A percentile compares a stretch with the other conserved stretches of the same genome.
Evolutionary conservation across 2,329 filamentous ascomycete species (phyloP).

Genomic region (Teratosphaeria nubilosa): DNA sequence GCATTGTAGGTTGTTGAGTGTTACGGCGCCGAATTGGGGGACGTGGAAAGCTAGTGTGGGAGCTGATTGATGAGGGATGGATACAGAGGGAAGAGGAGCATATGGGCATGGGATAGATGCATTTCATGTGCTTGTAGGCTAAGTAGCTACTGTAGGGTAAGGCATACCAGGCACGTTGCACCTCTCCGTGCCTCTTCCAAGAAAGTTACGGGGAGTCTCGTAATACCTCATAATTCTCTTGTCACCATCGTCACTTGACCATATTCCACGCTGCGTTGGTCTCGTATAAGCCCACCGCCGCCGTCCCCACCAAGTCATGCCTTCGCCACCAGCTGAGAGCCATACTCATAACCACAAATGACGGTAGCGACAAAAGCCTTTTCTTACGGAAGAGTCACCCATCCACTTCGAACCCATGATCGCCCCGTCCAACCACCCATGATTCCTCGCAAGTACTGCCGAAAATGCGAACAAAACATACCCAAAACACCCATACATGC

Average conservation of each 20-base stretch:
- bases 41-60: constrained; percentile 3
- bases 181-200: background rate
- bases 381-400: background rate
- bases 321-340: background rate
- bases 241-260: background rate
- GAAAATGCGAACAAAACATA: background rate
- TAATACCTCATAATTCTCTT: background rate
- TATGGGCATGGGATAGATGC: background rate
- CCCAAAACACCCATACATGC: background rate
- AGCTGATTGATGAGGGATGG: background rate
- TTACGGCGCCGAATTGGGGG: constrained; percentile 10
- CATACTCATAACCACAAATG: background rate
- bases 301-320: background rate
- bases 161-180: background rate
- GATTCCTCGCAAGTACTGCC: background rate
- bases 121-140: background rate
- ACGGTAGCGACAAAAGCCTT: background rate
- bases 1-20: constrained; percentile 9
- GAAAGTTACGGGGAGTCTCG: background rate
- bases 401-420: background rate
- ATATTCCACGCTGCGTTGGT: background rate
- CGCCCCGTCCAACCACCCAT: background rate
- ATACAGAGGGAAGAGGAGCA: background rate
- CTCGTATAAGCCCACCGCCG: background rate
- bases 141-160: background rate